Evolutionary conservation across 2,329 filamentous ascomycete species (phyloP).

Genomic region (Clarireedia monteithiana): DNA sequence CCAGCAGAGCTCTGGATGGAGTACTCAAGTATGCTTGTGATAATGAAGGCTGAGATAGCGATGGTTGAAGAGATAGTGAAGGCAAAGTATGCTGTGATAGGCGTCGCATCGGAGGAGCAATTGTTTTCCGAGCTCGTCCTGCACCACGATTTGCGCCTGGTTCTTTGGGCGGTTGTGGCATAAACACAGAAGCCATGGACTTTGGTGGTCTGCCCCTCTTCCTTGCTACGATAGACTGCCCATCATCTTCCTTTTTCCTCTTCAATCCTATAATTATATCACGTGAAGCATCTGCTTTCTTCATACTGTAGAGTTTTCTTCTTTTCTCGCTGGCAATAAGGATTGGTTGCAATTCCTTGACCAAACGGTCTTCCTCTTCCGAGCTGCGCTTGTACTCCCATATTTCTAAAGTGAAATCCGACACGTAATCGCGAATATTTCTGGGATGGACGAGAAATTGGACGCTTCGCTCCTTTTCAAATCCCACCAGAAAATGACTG

Average conservation of each 20-base stretch:
- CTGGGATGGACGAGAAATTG: conserved; percentile 44
- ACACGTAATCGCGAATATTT: conserved; percentile 49
- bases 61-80: not conserved
- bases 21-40: conserved; percentile 18
- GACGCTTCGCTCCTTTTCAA: conserved; percentile 31
- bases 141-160: not conserved
- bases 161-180: not conserved
- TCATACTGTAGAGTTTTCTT: conserved; percentile 3
- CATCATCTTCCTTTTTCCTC: conserved; percentile 4
- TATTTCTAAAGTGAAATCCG: conserved; percentile 45
- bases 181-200: conserved; percentile 4
- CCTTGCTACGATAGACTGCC: not conserved
- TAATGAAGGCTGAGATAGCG: conserved; percentile 18
- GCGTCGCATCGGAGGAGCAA: not conserved
- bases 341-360: conserved; percentile 10
- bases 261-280: not conserved
- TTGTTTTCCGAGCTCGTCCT: conserved; percentile 4
- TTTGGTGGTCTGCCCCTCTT: conserved; percentile 10
- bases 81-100: not conserved
- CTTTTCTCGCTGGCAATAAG: conserved; percentile 9
- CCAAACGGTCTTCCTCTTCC: conserved; percentile 3
- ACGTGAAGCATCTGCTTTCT: conserved; percentile 5
- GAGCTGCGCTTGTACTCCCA: conserved; percentile 40
- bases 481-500: conserved; percentile 22
- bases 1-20: conserved; percentile 13